A percentile compares a stretch with the other conserved stretches of the same genome.
Evolutionary conservation across 2,329 filamentous ascomycete genomes (phyloP).

Genomic region (Neopestalotiopsis rosae): DNA sequence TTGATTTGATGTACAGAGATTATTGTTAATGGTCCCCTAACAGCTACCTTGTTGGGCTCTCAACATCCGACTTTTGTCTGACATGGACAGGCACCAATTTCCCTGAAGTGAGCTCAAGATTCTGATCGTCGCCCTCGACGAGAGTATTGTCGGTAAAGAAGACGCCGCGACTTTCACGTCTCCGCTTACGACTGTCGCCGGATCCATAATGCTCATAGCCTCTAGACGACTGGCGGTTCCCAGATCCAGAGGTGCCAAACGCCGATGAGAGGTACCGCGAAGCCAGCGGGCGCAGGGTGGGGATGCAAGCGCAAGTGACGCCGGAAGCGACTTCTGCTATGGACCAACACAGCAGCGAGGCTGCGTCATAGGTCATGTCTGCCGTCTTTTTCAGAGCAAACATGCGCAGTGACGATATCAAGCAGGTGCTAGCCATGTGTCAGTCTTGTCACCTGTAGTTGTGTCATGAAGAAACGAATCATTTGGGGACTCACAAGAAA

Average conservation of each 20-base stretch:
- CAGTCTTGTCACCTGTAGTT: no score
- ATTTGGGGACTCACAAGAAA: constrained; percentile 4
- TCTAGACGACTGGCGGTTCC: not conserved
- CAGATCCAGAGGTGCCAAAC: not conserved
- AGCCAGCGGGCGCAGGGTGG: not conserved
- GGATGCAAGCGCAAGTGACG: constrained; percentile 1
- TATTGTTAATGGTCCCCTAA: no score
- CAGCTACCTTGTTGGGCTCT: no score
- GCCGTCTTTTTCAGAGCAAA: not conserved
- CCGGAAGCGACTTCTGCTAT: not conserved
- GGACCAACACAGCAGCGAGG: not conserved
- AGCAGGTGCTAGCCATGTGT: not conserved
- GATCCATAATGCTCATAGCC: not conserved
- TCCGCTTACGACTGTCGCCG: not conserved
- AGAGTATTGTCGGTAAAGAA: not conserved
- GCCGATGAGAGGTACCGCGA: not conserved
- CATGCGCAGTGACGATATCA: constrained; percentile 3
- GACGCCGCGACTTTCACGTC: not conserved
- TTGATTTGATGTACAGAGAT: no score
- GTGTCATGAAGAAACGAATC: no score
- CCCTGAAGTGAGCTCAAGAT: not conserved
- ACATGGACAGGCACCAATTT: not conserved
- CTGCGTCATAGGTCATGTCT: not conserved
- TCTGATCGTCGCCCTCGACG: not conserved
- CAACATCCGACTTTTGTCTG: not conserved